These are phyloP conservation scores for Corchorus capsularis DNA, from an alignment of 345 rosid species.

Conservation along the genomic window DNA sequence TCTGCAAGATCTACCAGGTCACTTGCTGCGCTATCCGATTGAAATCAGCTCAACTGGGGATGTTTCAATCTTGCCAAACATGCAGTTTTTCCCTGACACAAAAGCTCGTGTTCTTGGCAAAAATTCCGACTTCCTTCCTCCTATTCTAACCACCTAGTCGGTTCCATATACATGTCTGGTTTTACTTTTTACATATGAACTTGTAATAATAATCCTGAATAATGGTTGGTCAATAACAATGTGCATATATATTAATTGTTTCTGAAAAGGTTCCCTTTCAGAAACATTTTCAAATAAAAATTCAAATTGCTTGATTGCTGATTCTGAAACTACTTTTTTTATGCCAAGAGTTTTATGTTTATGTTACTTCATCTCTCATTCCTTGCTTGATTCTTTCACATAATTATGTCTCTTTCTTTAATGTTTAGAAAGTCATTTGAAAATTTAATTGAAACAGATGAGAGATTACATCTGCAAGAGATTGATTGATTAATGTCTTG, in stretches of 20 bases:
- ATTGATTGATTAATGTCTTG: too few species aligned
- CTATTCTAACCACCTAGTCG: not conserved
- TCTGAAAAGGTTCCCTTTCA: not conserved
- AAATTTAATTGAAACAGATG: too few species aligned
- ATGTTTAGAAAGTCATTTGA: too few species aligned
- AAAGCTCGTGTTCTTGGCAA: conserved; percentile 15
- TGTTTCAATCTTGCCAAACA: not conserved
- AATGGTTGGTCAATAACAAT: too few species aligned
- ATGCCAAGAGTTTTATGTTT: too few species aligned
- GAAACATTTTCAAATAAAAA: not conserved
- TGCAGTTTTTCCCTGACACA: conserved; percentile 19
- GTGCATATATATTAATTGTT: not conserved
- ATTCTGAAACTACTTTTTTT: not conserved
- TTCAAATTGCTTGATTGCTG: not conserved
- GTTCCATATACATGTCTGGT: not conserved
- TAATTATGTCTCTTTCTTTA: too few species aligned
- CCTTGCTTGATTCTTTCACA: too few species aligned
- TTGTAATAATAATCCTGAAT: too few species aligned
- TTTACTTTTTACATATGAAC: too few species aligned
- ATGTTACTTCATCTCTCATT: too few species aligned
- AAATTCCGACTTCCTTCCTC: not conserved
- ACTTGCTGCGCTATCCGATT: conserved; percentile 22
- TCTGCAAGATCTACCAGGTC: conserved; percentile 9
- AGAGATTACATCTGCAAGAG: too few species aligned
- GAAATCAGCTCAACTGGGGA: not conserved